Evolutionary conservation across 179 eudicot genomes (phyloP), one percentile per base, ranked within the genome.

Genomic region (Patellifolia procumbens): DNA sequence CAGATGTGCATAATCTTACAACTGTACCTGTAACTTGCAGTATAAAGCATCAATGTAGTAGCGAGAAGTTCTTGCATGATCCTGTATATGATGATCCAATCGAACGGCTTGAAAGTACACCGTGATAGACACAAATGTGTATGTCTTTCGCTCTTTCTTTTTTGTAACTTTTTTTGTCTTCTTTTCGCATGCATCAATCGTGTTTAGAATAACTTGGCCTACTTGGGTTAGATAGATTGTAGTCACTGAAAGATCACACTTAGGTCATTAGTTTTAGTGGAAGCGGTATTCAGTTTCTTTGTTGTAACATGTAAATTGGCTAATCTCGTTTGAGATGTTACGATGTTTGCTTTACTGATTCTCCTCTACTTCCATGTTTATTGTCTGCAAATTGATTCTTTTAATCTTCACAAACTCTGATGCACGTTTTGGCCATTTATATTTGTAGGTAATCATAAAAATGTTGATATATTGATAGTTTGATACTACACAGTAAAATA

Each of bases 11-110:
- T 7, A 67, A 56, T 75, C 74, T 83, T 26, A 64, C 79, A 8
- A 68, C 51, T 63, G 52, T n/a, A 63, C 63, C 80, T 51, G 1
- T 68, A 71, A 76, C 62, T 67, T 75, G 43, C 68, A 39, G 58
- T 62, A 58, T 48, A 61, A 74, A 74, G 61, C 70, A 53, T 73
- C 86, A 75, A 26, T 83, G 61, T 78, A 67, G 70, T 12, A 83
- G 85, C 62, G 86, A 76, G 43, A 86, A 77, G 75, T 59, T 79
- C 51, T 49, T 79, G 39, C 78, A 67, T 20, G 73, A 82, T 76
- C 49, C 73, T 55, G 62, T 80, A 55, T 79, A 74, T 34, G 89
- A 91, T 62, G 92, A 87, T 68, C 78, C 82, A 35, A 65, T 82
- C 43, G 78, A 83, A 63, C 80, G 81, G 1, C 76, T 73, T n/a